Percentiles rank a stretch among this genome's conserved stretches.
These are phyloP conservation scores for Amanita thiersii DNA, from an alignment of 768 basidiomycete species.

Conservation along the genomic window DNA sequence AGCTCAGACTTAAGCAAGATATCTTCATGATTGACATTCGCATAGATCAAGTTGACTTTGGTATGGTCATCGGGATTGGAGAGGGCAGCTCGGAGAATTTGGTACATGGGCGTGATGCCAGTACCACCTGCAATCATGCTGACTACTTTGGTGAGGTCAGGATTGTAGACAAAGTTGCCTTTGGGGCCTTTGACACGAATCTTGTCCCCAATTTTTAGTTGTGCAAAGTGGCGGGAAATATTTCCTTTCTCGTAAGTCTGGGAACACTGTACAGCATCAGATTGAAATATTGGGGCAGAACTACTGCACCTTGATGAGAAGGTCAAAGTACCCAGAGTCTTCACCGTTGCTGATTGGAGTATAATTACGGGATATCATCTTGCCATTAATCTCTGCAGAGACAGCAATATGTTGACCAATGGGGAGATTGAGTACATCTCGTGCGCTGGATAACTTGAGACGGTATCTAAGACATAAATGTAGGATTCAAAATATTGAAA, in stretches of 20 bases:
- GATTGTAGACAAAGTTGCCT: slow-evolving; percentile 84
- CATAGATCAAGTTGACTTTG: slow-evolving; percentile 83
- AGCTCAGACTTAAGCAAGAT: slow-evolving; percentile 88
- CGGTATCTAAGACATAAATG: slow-evolving; percentile 60
- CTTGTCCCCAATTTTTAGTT: slow-evolving; percentile 81
- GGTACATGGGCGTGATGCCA: slow-evolving; percentile 98
- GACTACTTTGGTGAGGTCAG: slow-evolving; percentile 65
- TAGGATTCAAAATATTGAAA: slow-evolving; percentile 5
- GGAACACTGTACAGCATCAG: slow-evolving; percentile 6
- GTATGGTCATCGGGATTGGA: slow-evolving; percentile 85
- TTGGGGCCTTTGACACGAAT: slow-evolving; percentile 94
- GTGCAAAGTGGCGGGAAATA: slow-evolving; percentile 80
- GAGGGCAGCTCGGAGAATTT: slow-evolving; percentile 91
- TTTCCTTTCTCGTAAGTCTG: slow-evolving; percentile 97
- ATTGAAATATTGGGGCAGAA: slow-evolving; percentile 3
- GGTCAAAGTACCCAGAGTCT: slow-evolving; percentile 88
- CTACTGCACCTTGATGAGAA: slow-evolving; percentile 81
- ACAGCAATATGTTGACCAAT: slow-evolving; percentile 96
- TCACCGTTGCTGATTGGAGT: slow-evolving; percentile 94
- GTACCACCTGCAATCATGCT: slow-evolving; percentile 99
- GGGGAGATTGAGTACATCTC: slow-evolving; percentile 85
- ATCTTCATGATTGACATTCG: slow-evolving; percentile 89
- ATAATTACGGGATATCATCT: slow-evolving; percentile 85
- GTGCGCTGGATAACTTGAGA: slow-evolving; percentile 68
- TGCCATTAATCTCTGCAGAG: slow-evolving; percentile 85